Percentiles rank a stretch among this genome's conserved stretches.
phyloP scores from a whole-genome alignment of 2,329 filamentous ascomycete genomes.

The Colletotrichum sansevieriae region DNA sequence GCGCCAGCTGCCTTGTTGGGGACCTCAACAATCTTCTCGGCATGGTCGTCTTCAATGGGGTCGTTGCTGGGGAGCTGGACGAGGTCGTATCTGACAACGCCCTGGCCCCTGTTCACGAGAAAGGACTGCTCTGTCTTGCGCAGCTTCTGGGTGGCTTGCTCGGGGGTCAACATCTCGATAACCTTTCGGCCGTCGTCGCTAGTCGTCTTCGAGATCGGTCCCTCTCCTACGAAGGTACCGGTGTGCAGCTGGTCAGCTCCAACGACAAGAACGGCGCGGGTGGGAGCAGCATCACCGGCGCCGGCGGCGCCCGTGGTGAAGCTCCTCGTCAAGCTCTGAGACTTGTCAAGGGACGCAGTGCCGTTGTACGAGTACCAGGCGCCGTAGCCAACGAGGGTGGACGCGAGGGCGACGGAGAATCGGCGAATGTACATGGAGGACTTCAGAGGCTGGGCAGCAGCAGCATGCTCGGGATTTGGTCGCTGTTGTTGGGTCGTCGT shows the following conservation, averaged over 20 bases:
- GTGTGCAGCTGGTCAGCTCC: constrained; percentile 93
- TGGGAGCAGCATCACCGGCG: constrained; percentile 57
- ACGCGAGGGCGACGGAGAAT: constrained; percentile 75
- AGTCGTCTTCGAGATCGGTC: constrained; percentile 88
- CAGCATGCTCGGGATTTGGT: constrained; percentile 51
- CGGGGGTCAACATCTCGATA: constrained; percentile 95
- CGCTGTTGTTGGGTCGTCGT: constrained; percentile 27
- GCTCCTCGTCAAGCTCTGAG: constrained; percentile 54
- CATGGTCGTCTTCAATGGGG: constrained; percentile 98
- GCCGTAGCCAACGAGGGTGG: constrained; percentile 80
- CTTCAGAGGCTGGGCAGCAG: constrained; percentile 64
- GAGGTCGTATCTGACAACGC: constrained; percentile 93
- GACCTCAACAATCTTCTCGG: constrained; percentile 97
- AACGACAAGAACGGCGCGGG: constrained; percentile 83
- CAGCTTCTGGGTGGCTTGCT: constrained; percentile 92
- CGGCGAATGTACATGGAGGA: constrained; percentile 83
- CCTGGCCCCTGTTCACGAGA: constrained; percentile 87
- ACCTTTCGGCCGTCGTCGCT: constrained; percentile 88
- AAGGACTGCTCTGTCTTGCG: constrained; percentile 93
- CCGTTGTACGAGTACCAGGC: constrained; percentile 80
- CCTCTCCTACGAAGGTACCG: constrained; percentile 85
- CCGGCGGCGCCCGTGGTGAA: constrained; percentile 55
- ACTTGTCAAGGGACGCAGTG: constrained; percentile 50
- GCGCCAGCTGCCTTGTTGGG: constrained; percentile 66
- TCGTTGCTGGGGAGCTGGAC: constrained; percentile 97